phyloP scores from a whole-genome alignment of 1,284 basidiomycete species.

The Tylopilus sp. region DNA sequence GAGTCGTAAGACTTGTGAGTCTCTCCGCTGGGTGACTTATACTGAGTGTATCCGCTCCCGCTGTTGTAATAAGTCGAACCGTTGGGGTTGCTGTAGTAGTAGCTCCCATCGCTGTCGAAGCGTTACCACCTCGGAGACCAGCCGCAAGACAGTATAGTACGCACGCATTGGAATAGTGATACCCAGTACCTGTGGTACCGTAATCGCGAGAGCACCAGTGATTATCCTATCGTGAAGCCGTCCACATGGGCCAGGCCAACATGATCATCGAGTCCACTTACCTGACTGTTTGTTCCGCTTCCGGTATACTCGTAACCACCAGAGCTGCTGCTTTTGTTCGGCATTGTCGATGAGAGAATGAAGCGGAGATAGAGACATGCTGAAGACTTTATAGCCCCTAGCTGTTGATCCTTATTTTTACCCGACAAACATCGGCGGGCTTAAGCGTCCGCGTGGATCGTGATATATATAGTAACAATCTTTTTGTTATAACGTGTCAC shows the following conservation, averaged over 20 bases:
- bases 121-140: background rate
- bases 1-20: conserved; percentile 28
- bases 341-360: conserved; percentile 11
- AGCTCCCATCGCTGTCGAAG: conserved; percentile 46
- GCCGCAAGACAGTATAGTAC: conserved; percentile 9
- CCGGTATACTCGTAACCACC: conserved; percentile 42
- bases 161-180: conserved; percentile 58
- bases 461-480: too few relatives aligned
- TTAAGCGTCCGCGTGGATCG: too few relatives aligned
- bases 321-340: conserved; percentile 15
- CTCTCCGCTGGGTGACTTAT: conserved; percentile 48
- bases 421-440: background rate
- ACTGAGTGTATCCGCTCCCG: conserved; percentile 45
- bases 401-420: conserved; percentile 17
- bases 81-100: conserved; percentile 59
- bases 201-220: conserved; percentile 52
- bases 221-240: conserved; percentile 42
- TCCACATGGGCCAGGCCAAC: background rate
- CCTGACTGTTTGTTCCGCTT: conserved; percentile 50
- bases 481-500: too few relatives aligned
- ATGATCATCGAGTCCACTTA: conserved; percentile 16
- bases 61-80: conserved; percentile 58
- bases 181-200: conserved; percentile 39
- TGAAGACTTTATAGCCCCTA: conserved; percentile 6
- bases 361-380: background rate